Percentiles rank a stretch among this genome's conserved stretches.
Conservation (phyloP, 2,329 filamentous ascomycete genomes). For the Incumbomyces lentus region DNA sequence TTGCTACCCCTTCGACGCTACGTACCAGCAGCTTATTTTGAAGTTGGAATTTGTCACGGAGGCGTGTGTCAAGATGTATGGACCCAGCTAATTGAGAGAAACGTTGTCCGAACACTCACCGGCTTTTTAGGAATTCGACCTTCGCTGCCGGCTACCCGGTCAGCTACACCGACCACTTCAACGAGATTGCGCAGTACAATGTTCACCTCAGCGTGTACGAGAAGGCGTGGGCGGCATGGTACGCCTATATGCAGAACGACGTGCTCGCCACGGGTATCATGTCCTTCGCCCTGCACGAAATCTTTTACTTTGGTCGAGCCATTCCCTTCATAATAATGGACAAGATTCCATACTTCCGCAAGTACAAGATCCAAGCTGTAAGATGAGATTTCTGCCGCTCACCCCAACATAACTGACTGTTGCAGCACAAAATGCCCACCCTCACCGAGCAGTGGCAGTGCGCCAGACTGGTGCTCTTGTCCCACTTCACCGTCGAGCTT, state of each 20-base stretch:
- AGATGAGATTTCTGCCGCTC: constrained; percentile 20
- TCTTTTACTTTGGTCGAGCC: constrained; percentile 85
- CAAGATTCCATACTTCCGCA: constrained; percentile 72
- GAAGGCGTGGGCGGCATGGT: constrained; percentile 91
- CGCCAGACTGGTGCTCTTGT: constrained; percentile 81
- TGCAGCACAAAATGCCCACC: constrained; percentile 74
- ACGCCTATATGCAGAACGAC: constrained; percentile 97
- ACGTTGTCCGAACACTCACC: no score
- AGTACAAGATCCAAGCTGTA: constrained; percentile 89
- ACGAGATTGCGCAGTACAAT: constrained; percentile 61
- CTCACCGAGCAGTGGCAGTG: constrained; percentile 88
- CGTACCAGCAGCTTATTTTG: no score
- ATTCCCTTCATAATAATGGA: constrained; percentile 92
- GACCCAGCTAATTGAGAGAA: no score
- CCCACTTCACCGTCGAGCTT: constrained; percentile 94
- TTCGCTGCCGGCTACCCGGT: constrained; percentile 31
- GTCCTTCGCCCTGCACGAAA: constrained; percentile 92
- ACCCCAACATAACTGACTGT: not conserved
- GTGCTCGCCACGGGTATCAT: constrained; percentile 91
- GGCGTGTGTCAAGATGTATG: no score
- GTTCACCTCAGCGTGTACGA: constrained; percentile 77
- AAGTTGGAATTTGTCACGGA: no score
- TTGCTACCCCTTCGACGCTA: not conserved
- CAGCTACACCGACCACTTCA: constrained; percentile 57
- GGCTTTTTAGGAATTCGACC: constrained; percentile 32